These are phyloP conservation scores for Russula sp. DNA, from an alignment of 768 basidiomycete species.

Conservation along the genomic window DNA sequence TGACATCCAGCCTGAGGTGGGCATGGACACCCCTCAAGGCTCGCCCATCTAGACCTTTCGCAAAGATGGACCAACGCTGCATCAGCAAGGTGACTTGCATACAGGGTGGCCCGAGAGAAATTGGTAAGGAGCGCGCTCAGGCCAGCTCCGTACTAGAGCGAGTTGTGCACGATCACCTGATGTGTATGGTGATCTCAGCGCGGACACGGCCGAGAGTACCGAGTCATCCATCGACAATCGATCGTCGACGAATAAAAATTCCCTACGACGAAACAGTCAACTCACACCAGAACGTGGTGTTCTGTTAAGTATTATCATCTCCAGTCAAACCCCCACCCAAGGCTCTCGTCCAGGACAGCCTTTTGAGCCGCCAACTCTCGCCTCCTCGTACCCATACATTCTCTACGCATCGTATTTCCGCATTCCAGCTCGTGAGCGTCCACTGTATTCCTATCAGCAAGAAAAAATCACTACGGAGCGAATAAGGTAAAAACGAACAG, in stretches of 20 bases:
- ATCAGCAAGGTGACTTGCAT: too few relatives aligned
- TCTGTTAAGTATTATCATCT: neutral
- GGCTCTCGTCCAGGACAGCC: neutral
- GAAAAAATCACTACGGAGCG: neutral
- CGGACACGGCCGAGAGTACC: neutral
- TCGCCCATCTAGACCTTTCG: too few relatives aligned
- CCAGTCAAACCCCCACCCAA: neutral
- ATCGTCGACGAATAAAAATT: neutral
- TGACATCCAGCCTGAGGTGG: too few relatives aligned
- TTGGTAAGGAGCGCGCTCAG: too few relatives aligned
- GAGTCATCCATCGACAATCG: slow-evolving; percentile 4
- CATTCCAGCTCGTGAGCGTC: neutral
- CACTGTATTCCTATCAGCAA: neutral
- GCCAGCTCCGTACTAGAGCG: too few relatives aligned
- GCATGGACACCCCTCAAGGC: too few relatives aligned
- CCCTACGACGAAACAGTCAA: neutral
- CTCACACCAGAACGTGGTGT: too few relatives aligned
- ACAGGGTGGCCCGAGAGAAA: too few relatives aligned
- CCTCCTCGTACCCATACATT: neutral
- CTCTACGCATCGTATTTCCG: neutral
- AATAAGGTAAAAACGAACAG: slow-evolving; percentile 13
- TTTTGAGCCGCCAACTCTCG: too few relatives aligned
- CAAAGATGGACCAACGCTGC: too few relatives aligned
- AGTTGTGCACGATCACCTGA: too few relatives aligned
- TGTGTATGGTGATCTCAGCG: too few relatives aligned